A percentile compares a stretch with the other conserved stretches of the same genome.
Evolutionary conservation across 257 asterid species (phyloP).

Genomic region (Nicotiana undulata): DNA sequence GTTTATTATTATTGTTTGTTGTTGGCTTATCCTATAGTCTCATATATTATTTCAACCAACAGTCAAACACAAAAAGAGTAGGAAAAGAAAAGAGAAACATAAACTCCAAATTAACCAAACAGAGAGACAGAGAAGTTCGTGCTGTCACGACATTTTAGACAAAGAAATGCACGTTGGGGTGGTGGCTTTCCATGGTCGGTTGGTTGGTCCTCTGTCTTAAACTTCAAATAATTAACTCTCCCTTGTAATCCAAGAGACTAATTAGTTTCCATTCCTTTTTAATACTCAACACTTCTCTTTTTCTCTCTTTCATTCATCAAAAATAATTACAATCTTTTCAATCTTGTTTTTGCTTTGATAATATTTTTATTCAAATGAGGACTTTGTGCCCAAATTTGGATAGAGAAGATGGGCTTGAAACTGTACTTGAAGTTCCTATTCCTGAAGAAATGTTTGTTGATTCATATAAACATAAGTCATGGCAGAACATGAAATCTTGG

Average conservation of each 20-base stretch:
- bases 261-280: not conserved
- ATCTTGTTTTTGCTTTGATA: not conserved
- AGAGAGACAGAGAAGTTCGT: not conserved
- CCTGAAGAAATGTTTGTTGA: constrained; percentile 49
- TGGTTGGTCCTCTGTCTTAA: not conserved
- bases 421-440: constrained; percentile 68
- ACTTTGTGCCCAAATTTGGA: constrained; percentile 55
- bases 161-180: not conserved
- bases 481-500: constrained; percentile 38
- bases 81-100: not conserved
- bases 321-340: not conserved
- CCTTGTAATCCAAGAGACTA: not conserved
- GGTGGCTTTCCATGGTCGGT: not conserved
- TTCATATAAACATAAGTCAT: constrained; percentile 17
- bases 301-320: not conserved
- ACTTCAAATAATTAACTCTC: not conserved
- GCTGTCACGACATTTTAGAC: constrained; percentile 1
- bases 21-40: too few relatives aligned
- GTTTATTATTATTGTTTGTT: too few relatives aligned
- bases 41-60: too few relatives aligned
- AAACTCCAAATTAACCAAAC: too few relatives aligned
- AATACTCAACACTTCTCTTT: too few relatives aligned
- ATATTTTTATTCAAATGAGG: constrained; percentile 25
- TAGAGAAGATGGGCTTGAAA: constrained; percentile 53
- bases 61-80: too few relatives aligned